Base-by-base conservation (phyloP, 257 asterid genomes). In the Nicotiana obtusifolia region DNA sequence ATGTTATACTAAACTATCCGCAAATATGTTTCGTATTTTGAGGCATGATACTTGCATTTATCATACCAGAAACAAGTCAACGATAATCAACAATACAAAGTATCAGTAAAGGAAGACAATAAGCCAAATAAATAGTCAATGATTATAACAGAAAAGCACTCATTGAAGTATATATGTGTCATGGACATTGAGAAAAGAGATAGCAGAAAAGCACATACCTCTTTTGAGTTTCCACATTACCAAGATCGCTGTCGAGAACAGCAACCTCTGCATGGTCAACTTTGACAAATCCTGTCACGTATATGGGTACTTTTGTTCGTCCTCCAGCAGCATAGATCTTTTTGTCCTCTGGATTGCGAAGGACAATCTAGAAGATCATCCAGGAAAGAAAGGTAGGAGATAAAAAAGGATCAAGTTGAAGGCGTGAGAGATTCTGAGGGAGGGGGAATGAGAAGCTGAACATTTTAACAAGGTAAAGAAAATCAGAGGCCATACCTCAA, bases 271-370 rank as follows among this genome's bases (percentile, higher is more conserved):
- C 92, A 83, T 86, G 88, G 84, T 84, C 91, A 85, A 93, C 86
- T 81, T 82, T 76, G 73, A 94, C 85, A 82, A 88, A 88, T 81
- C 99, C 98, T 65, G 97, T 94, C 64, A 93, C 81, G 86, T 90
- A 90, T 73, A 96, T 82, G 56, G 92, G 87, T 60, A 94, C 89
- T 89, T 86, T 96, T 11, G 95, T 90, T 62, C 98, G 89, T 64
- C 98, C 98, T 73, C 99, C 98, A 87, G 99, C 91, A 37, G 85
- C 94, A 88, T 89, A 96, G 79, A 84, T 78, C 81, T 90, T 92
- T 91, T 91, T 94, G 83, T 93, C 84, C 84, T 96, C 98, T 26
- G 93, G 88, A 71, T 89, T 88, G 62, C 89, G 93, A 80, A 94
- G 89, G 86, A 87, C 83, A 87, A 94, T 89, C 99, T 96, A 81